Evolutionary conservation across 352 stramenopile genomes (phyloP), one percentile per base, ranked within the genome.

Genomic region (Globisporangium alternatum): DNA sequence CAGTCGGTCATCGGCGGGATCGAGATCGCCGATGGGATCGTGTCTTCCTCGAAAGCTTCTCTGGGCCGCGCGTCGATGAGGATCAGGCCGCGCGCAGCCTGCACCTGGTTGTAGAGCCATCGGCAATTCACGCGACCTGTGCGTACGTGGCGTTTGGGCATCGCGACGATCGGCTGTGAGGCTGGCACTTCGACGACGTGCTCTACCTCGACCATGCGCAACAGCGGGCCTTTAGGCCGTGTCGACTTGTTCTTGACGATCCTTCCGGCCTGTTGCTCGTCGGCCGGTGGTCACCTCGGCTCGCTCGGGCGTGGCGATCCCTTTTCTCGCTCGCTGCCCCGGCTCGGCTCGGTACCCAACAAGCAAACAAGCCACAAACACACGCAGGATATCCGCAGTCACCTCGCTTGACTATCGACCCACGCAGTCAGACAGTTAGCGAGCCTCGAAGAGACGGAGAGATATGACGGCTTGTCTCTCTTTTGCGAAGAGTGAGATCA

Each of bases 61-160:
- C 72, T 67, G 22, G 68, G 63, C 9, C 86, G 76, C 30, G 81
- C 82, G 66, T 95, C 86, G 64, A 95, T 82, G 6, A 95, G 64
- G 44, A 95, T 90, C 57, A 89, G 80, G 31, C 86, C 86, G 45
- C 82, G 77, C 19, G 81, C 76, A 7, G 81, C 83, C 63, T 93
- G 84, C 48, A 90, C 81, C 56, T 92, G 83, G 69, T 95, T 95
- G 67, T 91, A 95, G 1, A 95, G 74, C 86, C 86, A 95, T 44
- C 80, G 78, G 49, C 84, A 93, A 56, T 88, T 88, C 12, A 95
- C 86, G 43, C 80, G 76, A 9, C 80, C 80, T 3, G 77, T 81
- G 60, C 79, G 80, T 47, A 95, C 83, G 1, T 75, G 66, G 22
- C 85, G 81, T 65, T 84, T 88, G n/a, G 55, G 60, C 30, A 67